These are phyloP conservation scores for Mycena maculata DNA, from an alignment of 768 basidiomycete species.

Conservation along the genomic window DNA sequence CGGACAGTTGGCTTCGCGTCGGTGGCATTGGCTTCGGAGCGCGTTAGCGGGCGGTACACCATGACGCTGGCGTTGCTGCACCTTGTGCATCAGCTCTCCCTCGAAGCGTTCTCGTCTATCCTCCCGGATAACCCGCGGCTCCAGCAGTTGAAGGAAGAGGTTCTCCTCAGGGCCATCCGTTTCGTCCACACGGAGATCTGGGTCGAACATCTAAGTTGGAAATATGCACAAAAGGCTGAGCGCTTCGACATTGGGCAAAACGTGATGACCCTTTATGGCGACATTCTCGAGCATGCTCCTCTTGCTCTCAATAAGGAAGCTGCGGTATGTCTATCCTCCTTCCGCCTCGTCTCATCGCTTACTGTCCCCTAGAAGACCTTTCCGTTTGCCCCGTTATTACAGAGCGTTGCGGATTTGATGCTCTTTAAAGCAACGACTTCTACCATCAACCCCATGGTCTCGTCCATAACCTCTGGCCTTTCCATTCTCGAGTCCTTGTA, in stretches of 20 bases:
- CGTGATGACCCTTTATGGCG: conserved; percentile 73
- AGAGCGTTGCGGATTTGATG: conserved; percentile 75
- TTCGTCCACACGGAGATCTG: conserved; percentile 91
- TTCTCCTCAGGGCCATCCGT: conserved; percentile 77
- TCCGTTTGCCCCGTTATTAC: conserved; percentile 71
- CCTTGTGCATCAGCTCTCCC: conserved; percentile 80
- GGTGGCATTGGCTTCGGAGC: conserved; percentile 75
- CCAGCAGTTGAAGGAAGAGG: conserved; percentile 84
- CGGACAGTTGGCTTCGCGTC: conserved; percentile 67
- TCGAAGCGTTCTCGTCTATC: conserved; percentile 74
- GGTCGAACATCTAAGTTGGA: conserved; percentile 89
- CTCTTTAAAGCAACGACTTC: conserved; percentile 81
- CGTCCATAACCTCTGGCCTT: conserved; percentile 71
- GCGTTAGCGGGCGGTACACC: conserved; percentile 79
- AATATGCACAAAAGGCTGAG: conserved; percentile 83
- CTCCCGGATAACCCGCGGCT: conserved; percentile 68
- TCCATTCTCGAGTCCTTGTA: conserved; percentile 71
- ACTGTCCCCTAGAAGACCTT: conserved; percentile 33
- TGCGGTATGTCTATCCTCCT: conserved; percentile 13
- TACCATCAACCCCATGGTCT: conserved; percentile 83
- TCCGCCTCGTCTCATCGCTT: neutral
- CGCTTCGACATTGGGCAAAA: conserved; percentile 85
- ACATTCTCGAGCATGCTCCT: conserved; percentile 73
- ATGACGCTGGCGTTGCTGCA: conserved; percentile 85
- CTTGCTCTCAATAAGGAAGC: conserved; percentile 56